Evolutionary conservation across 805 yeast species (phyloP).

Genomic region (Kuraishia borneana): DNA sequence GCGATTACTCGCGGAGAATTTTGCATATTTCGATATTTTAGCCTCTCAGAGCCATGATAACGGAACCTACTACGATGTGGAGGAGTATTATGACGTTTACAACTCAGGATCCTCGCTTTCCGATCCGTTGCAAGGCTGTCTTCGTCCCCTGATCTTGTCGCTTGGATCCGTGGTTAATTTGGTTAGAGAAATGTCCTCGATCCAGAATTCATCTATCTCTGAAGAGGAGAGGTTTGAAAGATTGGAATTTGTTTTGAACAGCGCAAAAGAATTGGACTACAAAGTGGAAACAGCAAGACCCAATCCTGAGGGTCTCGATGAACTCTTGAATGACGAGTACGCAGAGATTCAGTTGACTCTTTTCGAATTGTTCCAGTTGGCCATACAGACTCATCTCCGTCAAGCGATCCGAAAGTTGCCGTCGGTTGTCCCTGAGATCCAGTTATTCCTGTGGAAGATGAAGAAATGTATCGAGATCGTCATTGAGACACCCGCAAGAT

Average conservation of each 20-base stretch:
- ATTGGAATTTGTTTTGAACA: not conserved
- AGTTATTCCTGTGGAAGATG: slow-evolving; percentile 7
- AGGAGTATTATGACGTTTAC: slow-evolving; percentile 19
- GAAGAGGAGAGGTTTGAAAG: not conserved
- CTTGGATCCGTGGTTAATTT: slow-evolving; percentile 26
- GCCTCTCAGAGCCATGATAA: slow-evolving; percentile 23
- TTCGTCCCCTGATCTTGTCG: slow-evolving; percentile 22
- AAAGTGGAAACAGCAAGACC: not conserved
- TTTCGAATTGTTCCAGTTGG: slow-evolving; percentile 21
- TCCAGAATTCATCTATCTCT: not conserved
- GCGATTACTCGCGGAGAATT: slow-evolving; percentile 21
- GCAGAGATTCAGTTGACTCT: slow-evolving; percentile 19
- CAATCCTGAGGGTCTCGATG: slow-evolving; percentile 1
- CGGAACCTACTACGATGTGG: slow-evolving; percentile 25
- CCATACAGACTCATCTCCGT: slow-evolving; percentile 14
- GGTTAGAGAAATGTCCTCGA: slow-evolving; percentile 1
- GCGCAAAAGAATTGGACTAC: not conserved
- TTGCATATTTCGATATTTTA: slow-evolving; percentile 28
- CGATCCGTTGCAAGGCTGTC: slow-evolving; percentile 31
- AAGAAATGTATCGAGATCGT: slow-evolving; percentile 12
- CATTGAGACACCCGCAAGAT: slow-evolving; percentile 11
- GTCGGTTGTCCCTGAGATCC: slow-evolving; percentile 15
- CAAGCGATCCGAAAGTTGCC: slow-evolving; percentile 14
- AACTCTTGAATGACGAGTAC: slow-evolving; percentile 2
- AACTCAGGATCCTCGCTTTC: slow-evolving; percentile 7